Conservation (phyloP, 768 basidiomycete species). For the Arthromyces matolae region DNA sequence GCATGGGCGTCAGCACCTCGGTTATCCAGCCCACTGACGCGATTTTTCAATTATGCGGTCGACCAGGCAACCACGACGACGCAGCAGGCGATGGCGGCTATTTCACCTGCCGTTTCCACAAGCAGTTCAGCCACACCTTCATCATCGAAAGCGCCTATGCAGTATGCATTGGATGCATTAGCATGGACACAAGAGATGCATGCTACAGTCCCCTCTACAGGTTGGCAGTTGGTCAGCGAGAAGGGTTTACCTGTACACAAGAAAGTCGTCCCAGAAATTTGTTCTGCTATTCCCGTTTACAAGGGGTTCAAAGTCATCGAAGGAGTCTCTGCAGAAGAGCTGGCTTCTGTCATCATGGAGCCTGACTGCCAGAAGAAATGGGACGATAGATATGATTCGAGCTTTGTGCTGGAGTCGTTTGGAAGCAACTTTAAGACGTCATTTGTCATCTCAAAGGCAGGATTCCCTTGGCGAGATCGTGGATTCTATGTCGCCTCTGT, state of each 20-base stretch:
- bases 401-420: conserved; percentile 67
- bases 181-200: conserved; percentile 76
- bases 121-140: conserved; percentile 43
- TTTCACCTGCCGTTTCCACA: conserved; percentile 51
- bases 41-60: conserved; percentile 71
- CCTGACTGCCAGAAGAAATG: conserved; percentile 73
- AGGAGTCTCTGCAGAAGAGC: conserved; percentile 89
- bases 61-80: conserved; percentile 73
- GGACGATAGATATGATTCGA: conserved; percentile 85
- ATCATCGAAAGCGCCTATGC: conserved; percentile 65
- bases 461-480: conserved; percentile 88
- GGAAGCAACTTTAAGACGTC: conserved; percentile 70
- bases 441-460: conserved; percentile 70
- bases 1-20: conserved; percentile 59
- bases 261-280: conserved; percentile 73
- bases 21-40: conserved; percentile 65
- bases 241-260: conserved; percentile 75
- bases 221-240: conserved; percentile 77
- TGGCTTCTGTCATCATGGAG: conserved; percentile 68
- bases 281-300: conserved; percentile 77
- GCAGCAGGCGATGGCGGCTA: conserved; percentile 74
- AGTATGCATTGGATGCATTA: conserved; percentile 79
- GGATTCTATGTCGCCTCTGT: conserved; percentile 82
- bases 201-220: conserved; percentile 45
- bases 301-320: conserved; percentile 90